These are phyloP conservation scores for Backusella psychrophila DNA, from an alignment of 192 early-diverging fungal genomes.

Conservation along the genomic window DNA sequence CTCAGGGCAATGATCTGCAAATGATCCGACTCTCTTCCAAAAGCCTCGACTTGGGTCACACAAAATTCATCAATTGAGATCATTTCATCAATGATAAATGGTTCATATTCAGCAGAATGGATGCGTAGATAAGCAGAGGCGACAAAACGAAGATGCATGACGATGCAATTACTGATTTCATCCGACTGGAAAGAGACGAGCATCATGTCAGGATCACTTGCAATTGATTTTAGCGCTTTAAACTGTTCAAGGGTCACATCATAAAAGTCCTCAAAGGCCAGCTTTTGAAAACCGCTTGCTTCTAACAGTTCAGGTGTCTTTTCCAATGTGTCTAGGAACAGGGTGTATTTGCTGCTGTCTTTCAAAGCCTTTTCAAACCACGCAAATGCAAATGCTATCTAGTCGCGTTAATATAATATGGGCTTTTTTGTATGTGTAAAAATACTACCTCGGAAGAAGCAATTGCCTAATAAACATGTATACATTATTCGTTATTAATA, in stretches of 20 bases:
- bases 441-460: conserved; percentile 57
- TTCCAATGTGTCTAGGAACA: conserved; percentile 36
- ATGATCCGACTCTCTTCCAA: conserved; percentile 74
- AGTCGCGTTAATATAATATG: background rate
- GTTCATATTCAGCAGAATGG: conserved; percentile 55
- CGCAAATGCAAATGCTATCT: conserved; percentile 57
- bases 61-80: conserved; percentile 56
- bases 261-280: conserved; percentile 58
- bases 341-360: conserved; percentile 18
- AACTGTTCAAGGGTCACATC: conserved; percentile 46
- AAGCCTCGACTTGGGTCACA: conserved; percentile 51
- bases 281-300: conserved; percentile 40
- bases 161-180: conserved; percentile 56
- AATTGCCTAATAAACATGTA: conserved; percentile 43
- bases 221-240: conserved; percentile 21
- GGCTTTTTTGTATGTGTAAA: background rate
- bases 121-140: conserved; percentile 56
- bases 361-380: conserved; percentile 56
- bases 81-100: conserved; percentile 53
- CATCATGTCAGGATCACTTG: conserved; percentile 38
- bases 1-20: conserved; percentile 77
- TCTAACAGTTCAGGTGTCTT: conserved; percentile 41
- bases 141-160: conserved; percentile 55
- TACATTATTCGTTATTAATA: background rate
- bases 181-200: conserved; percentile 51